These are phyloP conservation scores for Solanum gracilifrons DNA, from an alignment of 257 asterid species.

Conservation along the genomic window DNA sequence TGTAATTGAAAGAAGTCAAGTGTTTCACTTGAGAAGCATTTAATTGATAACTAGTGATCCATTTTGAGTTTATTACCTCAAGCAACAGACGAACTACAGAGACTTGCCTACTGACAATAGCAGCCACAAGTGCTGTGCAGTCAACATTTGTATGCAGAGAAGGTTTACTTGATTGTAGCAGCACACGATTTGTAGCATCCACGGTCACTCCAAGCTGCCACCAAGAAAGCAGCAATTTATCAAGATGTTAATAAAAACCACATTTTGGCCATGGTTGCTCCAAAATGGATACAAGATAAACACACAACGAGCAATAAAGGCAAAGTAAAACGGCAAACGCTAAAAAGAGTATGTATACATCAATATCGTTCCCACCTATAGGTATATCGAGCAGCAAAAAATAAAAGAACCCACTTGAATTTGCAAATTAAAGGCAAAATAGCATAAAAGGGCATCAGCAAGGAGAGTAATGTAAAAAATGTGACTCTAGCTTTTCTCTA, in stretches of 20 bases:
- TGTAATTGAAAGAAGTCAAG: neutral
- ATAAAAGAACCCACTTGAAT: neutral
- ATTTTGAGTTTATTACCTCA: conserved; percentile 28
- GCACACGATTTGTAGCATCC: conserved; percentile 45
- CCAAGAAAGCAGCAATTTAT: conserved; percentile 1
- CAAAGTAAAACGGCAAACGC: neutral
- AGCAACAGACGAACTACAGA: conserved; percentile 52
- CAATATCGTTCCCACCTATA: neutral
- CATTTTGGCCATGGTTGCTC: neutral
- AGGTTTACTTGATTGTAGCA: conserved; percentile 69
- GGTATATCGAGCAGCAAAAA: neutral
- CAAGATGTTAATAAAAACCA: neutral
- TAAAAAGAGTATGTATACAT: neutral
- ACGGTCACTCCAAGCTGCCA: conserved; percentile 72
- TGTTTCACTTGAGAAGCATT: neutral
- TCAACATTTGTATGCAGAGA: conserved; percentile 59
- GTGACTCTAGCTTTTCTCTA: neutral
- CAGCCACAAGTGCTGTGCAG: conserved; percentile 70
- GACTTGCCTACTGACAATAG: conserved; percentile 63
- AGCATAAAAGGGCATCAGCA: neutral
- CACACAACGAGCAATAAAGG: neutral
- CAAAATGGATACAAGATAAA: neutral
- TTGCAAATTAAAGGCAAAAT: neutral
- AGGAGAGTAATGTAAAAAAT: neutral
- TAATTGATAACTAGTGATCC: neutral